Conservation (phyloP, 176 grass and related monocot genomes). For the Phoenix roebelenii region DNA sequence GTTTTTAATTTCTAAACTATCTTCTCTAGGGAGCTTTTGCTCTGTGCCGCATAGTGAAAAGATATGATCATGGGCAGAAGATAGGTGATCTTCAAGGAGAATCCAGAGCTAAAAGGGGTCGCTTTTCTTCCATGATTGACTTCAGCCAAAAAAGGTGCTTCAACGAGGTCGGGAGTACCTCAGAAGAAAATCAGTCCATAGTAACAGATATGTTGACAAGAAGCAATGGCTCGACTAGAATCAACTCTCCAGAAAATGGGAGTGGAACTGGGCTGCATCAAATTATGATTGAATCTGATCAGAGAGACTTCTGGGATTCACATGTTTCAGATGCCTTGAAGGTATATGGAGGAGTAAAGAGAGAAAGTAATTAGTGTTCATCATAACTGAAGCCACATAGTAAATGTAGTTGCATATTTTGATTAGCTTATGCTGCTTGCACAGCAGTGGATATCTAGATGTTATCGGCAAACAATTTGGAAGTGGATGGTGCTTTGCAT, state of each 20-base stretch:
- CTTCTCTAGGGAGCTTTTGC: slow-evolving; percentile 22
- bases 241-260: slow-evolving; percentile 7
- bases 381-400: no score
- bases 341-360: no score
- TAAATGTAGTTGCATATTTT: no score
- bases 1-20: no score
- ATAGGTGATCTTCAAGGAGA: slow-evolving; percentile 19
- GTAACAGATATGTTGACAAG: background rate
- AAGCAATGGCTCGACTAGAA: slow-evolving; percentile 1
- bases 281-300: background rate
- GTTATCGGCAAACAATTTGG: no score
- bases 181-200: background rate
- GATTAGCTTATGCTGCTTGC: no score
- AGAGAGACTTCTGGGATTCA: background rate
- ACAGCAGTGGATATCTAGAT: no score
- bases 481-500: no score
- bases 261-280: no score
- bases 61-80: slow-evolving; percentile 20
- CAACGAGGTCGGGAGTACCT: slow-evolving; percentile 17
- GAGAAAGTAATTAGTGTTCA: no score
- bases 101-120: slow-evolving; percentile 23
- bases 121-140: background rate
- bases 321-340: background rate
- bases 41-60: slow-evolving; percentile 29
- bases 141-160: slow-evolving; percentile 14